A percentile compares a stretch with the other conserved stretches of the same genome.
Conservation (phyloP, 139 green algal genomes). For the Limnomonas spitsbergensis region DNA sequence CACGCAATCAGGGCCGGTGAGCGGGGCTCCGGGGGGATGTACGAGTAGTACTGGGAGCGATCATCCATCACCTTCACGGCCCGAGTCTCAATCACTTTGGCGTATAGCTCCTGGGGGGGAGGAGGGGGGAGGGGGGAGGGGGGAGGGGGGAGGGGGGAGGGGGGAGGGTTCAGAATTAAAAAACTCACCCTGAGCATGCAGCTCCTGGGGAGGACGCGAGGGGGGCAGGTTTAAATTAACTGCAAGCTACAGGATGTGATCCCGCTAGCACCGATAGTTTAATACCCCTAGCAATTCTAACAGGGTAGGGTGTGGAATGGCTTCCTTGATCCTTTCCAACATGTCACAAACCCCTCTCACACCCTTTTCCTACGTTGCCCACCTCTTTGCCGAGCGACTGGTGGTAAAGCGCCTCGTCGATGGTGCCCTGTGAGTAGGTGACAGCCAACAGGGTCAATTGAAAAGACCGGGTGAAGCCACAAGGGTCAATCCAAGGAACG, state of each 20-base stretch:
- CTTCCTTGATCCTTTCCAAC: background rate
- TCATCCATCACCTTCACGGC: background rate
- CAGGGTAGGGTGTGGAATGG: too few relatives aligned
- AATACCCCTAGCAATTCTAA: background rate
- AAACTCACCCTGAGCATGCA: too few relatives aligned
- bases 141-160: too few relatives aligned
- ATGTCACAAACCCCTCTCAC: background rate
- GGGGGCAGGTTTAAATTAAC: too few relatives aligned
- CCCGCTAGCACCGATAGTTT: background rate
- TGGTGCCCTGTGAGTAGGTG: background rate
- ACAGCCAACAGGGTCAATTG: too few relatives aligned
- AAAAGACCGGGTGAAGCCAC: background rate
- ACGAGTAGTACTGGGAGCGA: background rate
- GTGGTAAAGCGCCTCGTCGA: background rate
- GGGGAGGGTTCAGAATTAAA: too few relatives aligned
- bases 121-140: too few relatives aligned
- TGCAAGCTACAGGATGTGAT: too few relatives aligned
- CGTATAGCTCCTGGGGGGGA: background rate
- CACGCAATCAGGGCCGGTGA: background rate
- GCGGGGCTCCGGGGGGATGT: background rate
- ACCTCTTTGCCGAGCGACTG: background rate
- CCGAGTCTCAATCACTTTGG: background rate
- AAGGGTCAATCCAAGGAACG: background rate
- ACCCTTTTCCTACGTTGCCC: background rate
- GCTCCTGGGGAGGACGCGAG: too few relatives aligned